phyloP scores from a whole-genome alignment of 768 basidiomycete species.

The Leucogyrophana mollusca region DNA sequence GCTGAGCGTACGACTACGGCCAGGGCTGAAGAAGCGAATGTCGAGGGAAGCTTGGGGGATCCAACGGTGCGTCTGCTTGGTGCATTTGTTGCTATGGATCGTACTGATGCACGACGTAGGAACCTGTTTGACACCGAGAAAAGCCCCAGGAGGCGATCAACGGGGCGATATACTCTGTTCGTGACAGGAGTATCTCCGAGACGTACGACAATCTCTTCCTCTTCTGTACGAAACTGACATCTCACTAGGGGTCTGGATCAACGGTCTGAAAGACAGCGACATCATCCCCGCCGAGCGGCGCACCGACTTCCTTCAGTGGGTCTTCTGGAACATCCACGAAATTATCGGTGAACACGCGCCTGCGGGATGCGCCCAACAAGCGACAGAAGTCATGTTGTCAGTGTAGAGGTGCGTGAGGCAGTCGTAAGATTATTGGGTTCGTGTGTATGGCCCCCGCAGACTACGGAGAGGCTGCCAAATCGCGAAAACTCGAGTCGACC shows the following conservation, averaged over 20 bases:
- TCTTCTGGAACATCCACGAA: constrained; percentile 97
- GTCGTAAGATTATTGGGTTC: constrained; percentile 1
- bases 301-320: constrained; percentile 85
- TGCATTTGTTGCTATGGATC: constrained; percentile 13
- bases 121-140: constrained; percentile 88
- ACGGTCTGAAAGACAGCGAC: constrained; percentile 72
- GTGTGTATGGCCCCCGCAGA: constrained; percentile 37
- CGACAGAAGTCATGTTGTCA: constrained; percentile 95
- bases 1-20: constrained; percentile 93
- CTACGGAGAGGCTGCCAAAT: constrained; percentile 89
- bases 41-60: constrained; percentile 82
- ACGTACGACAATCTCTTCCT: constrained; percentile 50
- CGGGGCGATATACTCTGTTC: constrained; percentile 93
- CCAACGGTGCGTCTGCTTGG: constrained; percentile 48
- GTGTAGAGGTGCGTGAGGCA: constrained; percentile 74
- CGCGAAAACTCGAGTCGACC: constrained; percentile 94
- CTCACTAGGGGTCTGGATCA: constrained; percentile 80
- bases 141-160: constrained; percentile 98
- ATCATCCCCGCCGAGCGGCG: constrained; percentile 76
- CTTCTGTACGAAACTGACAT: constrained; percentile 2
- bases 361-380: constrained; percentile 93
- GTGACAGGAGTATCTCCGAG: constrained; percentile 96
- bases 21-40: constrained; percentile 82
- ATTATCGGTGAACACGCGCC: constrained; percentile 87
- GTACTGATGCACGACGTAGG: constrained; percentile 40